These are phyloP conservation scores for Coccomyxa sp. DNA, from an alignment of 139 green algal genomes.

Conservation along the genomic window DNA sequence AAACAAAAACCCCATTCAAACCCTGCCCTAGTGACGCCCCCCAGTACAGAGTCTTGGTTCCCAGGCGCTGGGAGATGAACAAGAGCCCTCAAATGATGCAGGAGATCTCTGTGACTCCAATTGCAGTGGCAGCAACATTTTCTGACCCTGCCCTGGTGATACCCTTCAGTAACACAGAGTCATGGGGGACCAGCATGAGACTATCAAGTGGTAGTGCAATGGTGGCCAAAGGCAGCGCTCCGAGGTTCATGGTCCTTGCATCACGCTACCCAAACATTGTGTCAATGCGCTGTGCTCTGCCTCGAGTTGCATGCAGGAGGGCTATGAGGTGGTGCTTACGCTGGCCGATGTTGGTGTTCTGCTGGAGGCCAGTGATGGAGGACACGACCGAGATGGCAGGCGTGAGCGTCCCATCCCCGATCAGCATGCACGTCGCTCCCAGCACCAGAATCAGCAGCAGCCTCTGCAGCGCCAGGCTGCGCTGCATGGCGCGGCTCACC, in stretches of 20 bases:
- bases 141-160: too few relatives aligned
- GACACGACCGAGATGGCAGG: constrained; percentile 20
- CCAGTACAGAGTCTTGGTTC: neutral
- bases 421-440: constrained; percentile 18
- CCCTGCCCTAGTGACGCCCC: neutral
- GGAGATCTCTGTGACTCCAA: too few relatives aligned
- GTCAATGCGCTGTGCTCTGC: neutral
- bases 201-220: neutral
- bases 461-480: too few relatives aligned
- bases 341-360: constrained; percentile 1
- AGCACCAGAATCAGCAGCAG: constrained; percentile 25
- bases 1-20: neutral
- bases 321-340: neutral
- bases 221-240: neutral
- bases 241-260: neutral
- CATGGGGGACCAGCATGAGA: too few relatives aligned
- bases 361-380: constrained; percentile 11
- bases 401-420: constrained; percentile 34
- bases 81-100: too few relatives aligned
- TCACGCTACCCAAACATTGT: neutral
- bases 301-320: neutral
- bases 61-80: neutral
- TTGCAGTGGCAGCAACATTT: too few relatives aligned
- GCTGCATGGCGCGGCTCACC: constrained; percentile 7
- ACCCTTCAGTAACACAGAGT: too few relatives aligned